These are phyloP conservation scores for Iberis pinnata DNA, from an alignment of 345 rosid genomes.

Conservation along the genomic window DNA sequence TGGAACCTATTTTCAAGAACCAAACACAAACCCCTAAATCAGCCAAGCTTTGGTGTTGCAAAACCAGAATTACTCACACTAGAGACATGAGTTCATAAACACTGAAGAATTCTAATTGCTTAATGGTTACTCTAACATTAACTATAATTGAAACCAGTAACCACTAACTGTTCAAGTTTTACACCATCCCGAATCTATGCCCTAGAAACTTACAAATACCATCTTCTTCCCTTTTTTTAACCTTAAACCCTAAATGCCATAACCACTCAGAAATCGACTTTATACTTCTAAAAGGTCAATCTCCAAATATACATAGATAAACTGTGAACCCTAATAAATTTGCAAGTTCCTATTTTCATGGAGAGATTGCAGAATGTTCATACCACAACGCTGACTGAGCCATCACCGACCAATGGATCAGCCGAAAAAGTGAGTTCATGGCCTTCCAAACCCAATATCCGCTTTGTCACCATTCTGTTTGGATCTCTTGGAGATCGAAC, in stretches of 20 bases:
- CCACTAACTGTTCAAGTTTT: too few relatives aligned
- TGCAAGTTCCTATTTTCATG: too few relatives aligned
- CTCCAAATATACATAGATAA: constrained; percentile 1
- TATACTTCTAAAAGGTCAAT: too few relatives aligned
- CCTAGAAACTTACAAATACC: neutral
- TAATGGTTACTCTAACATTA: too few relatives aligned
- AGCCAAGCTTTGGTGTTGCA: too few relatives aligned
- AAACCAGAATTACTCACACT: too few relatives aligned
- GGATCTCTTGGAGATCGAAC: constrained; percentile 73
- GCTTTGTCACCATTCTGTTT: constrained; percentile 46
- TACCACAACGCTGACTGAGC: constrained; percentile 35
- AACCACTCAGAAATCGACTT: neutral
- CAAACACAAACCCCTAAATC: constrained; percentile 1
- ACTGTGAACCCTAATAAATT: too few relatives aligned
- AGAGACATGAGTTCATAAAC: too few relatives aligned
- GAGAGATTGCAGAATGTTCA: constrained; percentile 5
- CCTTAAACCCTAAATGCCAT: neutral
- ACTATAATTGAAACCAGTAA: too few relatives aligned
- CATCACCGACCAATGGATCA: constrained; percentile 33
- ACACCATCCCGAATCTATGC: neutral
- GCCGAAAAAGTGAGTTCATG: constrained; percentile 48
- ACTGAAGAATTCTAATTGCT: too few relatives aligned
- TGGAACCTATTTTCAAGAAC: constrained; percentile 43
- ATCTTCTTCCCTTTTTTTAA: neutral
- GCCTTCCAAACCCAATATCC: constrained; percentile 64